phyloP scores from a whole-genome alignment of 2,329 filamentous ascomycete species.

The Aureobasidium pullulans region DNA sequence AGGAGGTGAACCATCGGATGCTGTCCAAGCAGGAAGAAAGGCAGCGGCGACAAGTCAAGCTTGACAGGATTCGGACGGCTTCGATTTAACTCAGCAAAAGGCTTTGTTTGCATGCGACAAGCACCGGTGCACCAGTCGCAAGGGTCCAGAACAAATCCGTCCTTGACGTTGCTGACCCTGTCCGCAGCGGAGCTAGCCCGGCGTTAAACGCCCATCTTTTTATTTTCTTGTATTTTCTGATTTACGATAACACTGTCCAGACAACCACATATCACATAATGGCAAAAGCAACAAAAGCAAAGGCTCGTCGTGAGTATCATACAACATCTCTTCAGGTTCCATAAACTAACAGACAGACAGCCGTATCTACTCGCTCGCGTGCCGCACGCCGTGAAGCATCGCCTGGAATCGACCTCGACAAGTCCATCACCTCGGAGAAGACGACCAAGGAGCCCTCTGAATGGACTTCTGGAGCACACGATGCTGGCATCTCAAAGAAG shows the following conservation, averaged over 20 bases:
- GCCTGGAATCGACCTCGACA: conserved; percentile 63
- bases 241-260: neutral
- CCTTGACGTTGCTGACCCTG: neutral
- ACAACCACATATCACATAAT: conserved; percentile 21
- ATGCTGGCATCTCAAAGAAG: conserved; percentile 64
- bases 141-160: neutral
- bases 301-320: conserved; percentile 25
- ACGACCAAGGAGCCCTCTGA: conserved; percentile 44
- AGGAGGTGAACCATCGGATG: neutral
- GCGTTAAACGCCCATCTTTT: neutral
- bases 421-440: conserved; percentile 57
- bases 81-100: neutral
- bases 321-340: neutral
- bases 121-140: neutral
- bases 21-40: neutral
- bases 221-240: neutral
- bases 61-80: neutral
- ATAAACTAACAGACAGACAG: conserved; percentile 31
- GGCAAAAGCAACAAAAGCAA: conserved; percentile 41
- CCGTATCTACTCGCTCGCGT: conserved; percentile 61
- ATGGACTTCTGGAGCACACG: conserved; percentile 56
- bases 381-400: conserved; percentile 66
- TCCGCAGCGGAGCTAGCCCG: neutral
- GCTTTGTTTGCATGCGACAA: conserved; percentile 1
- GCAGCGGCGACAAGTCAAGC: neutral